phyloP scores from a whole-genome alignment of 2,329 filamentous ascomycete species.

The Epichloe bromicola region DNA sequence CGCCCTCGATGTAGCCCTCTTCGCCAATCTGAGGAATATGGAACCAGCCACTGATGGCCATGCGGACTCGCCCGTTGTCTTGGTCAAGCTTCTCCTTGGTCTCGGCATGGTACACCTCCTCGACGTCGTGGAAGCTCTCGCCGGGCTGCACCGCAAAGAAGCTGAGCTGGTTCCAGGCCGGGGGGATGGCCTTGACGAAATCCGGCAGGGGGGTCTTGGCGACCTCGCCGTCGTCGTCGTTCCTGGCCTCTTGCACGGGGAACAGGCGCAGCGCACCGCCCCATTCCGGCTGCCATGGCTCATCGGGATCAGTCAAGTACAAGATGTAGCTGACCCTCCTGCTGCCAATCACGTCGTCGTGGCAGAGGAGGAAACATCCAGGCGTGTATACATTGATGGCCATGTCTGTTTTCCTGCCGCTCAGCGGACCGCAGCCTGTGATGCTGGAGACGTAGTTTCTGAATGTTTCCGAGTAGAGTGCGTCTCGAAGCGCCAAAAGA shows the following conservation, averaged over 20 bases:
- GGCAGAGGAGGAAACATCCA: constrained; percentile 87
- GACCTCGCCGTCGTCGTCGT: constrained; percentile 49
- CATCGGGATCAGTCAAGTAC: constrained; percentile 87
- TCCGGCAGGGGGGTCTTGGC: constrained; percentile 74
- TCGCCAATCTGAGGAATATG: constrained; percentile 94
- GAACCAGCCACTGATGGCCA: constrained; percentile 99
- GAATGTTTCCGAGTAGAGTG: constrained; percentile 82
- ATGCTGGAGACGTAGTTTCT: constrained; percentile 78
- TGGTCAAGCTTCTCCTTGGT: constrained; percentile 46
- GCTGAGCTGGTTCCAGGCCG: constrained; percentile 91
- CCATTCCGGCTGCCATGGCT: constrained; percentile 81
- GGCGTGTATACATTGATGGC: constrained; percentile 98
- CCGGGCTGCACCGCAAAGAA: constrained; percentile 98
- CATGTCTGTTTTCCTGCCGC: constrained; percentile 94
- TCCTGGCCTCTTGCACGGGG: constrained; percentile 50
- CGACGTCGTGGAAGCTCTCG: constrained; percentile 98
- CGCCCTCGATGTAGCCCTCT: constrained; percentile 75
- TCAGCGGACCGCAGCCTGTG: constrained; percentile 75
- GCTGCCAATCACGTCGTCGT: constrained; percentile 98
- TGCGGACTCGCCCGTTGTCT: constrained; percentile 68
- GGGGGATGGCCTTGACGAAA: constrained; percentile 76
- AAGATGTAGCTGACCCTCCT: constrained; percentile 92
- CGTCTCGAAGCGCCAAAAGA: constrained; percentile 81
- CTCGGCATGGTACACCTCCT: constrained; percentile 78
- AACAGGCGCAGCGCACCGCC: constrained; percentile 84